phyloP scores from a whole-genome alignment of 345 rosid species.

The Linum trigynum region DNA sequence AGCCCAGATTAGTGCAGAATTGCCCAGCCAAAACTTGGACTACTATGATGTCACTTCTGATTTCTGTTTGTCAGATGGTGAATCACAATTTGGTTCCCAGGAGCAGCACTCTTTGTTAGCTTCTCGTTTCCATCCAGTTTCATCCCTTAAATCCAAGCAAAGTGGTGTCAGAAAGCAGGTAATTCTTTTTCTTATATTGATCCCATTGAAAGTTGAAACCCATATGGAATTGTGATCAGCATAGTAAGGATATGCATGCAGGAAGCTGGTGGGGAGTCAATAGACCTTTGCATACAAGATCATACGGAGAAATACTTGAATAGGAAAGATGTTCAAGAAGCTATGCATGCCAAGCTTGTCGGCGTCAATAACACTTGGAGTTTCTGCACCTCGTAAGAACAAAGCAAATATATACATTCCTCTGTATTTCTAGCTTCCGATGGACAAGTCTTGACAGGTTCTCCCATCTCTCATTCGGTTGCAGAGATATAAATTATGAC shows the following conservation, averaged over 20 bases:
- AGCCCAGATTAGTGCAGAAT: not conserved
- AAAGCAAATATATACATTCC: too few relatives aligned
- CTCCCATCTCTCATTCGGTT: too few relatives aligned
- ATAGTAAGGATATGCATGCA: not conserved
- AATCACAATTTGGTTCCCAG: not conserved
- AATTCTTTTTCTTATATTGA: not conserved
- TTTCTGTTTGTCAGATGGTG: constrained; percentile 1
- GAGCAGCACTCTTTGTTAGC: not conserved
- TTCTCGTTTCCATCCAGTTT: not conserved
- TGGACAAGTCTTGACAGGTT: too few relatives aligned
- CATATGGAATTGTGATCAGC: not conserved
- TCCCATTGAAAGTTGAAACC: not conserved
- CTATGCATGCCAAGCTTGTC: constrained; percentile 18
- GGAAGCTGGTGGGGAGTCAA: not conserved
- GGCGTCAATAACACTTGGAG: constrained; percentile 5
- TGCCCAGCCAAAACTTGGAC: constrained; percentile 6
- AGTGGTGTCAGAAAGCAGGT: not conserved
- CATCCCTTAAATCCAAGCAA: not conserved
- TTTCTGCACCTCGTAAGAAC: constrained; percentile 14
- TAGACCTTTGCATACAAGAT: constrained; percentile 13
- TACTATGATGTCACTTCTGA: constrained; percentile 10
- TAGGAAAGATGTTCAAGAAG: constrained; percentile 18
- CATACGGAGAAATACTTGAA: constrained; percentile 11
- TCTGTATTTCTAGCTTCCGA: too few relatives aligned
- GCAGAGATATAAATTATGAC: constrained; percentile 16